Evolutionary conservation across 1,139 yeast species (phyloP).

Genomic region (Saccharomyces pastorianus): DNA sequence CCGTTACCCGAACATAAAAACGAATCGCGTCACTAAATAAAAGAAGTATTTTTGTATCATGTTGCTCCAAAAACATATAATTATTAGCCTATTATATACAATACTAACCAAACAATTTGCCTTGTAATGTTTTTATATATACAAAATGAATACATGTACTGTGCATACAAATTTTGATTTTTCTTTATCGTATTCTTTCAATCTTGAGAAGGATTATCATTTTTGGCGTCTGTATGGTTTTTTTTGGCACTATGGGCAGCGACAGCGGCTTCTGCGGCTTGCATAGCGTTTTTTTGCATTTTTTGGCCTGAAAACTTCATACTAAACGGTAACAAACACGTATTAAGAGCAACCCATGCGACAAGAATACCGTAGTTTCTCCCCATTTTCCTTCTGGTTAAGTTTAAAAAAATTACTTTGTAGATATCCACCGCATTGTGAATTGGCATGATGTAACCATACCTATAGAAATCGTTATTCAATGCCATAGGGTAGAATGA

Average conservation of each 20-base stretch:
- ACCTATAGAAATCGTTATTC: slow-evolving; percentile 45
- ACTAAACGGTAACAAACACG: slow-evolving; percentile 18
- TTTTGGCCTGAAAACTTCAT: no score
- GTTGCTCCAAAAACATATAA: neutral
- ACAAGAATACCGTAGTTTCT: slow-evolving; percentile 48
- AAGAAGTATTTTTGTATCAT: neutral
- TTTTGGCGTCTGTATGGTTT: no score
- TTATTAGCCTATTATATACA: no score
- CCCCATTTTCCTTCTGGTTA: slow-evolving; percentile 51
- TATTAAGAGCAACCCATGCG: slow-evolving; percentile 51
- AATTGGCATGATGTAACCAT: slow-evolving; percentile 62
- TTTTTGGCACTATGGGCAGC: no score
- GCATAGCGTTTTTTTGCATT: no score
- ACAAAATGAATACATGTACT: no score
- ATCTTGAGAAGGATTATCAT: no score
- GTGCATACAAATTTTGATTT: no score
- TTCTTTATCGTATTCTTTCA: no score
- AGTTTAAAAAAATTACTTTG: slow-evolving; percentile 49
- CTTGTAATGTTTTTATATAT: no score
- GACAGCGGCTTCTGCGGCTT: no score
- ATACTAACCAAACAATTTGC: no score
- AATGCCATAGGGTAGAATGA: slow-evolving; percentile 54
- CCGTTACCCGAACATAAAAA: neutral
- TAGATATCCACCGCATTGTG: slow-evolving; percentile 49
- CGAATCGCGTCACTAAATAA: neutral